Percentiles rank a stretch among this genome's conserved stretches.
Evolutionary conservation across 2,329 filamentous ascomycete species (phyloP).

Genomic region (Sordariomycetes sp.): DNA sequence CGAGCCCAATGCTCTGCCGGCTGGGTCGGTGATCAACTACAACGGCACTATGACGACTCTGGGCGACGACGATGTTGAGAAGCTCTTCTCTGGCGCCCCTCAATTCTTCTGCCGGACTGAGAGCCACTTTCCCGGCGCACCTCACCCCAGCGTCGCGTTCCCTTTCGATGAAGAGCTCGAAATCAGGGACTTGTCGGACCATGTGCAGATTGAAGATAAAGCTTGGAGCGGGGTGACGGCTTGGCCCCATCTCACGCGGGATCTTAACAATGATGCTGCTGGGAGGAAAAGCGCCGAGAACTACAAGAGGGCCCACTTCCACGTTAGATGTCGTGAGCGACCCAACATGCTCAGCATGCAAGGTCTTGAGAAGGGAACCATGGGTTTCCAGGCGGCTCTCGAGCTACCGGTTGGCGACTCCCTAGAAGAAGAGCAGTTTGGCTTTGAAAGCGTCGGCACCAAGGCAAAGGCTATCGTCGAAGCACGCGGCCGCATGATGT

Average conservation of each 20-base stretch:
- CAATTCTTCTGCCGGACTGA: constrained; percentile 58
- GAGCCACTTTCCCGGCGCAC: constrained; percentile 49
- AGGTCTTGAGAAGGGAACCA: constrained; percentile 60
- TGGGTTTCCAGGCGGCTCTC: constrained; percentile 60
- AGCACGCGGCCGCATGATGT: constrained; percentile 47
- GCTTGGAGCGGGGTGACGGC: constrained; percentile 55
- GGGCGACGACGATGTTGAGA: constrained; percentile 51
- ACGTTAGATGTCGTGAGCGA: constrained; percentile 48
- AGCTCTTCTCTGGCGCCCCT: constrained; percentile 67
- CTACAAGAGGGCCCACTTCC: constrained; percentile 45
- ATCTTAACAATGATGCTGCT: constrained; percentile 34
- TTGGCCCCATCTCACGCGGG: constrained; percentile 51
- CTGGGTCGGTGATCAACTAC: background rate
- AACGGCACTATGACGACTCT: constrained; percentile 52
- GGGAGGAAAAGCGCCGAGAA: constrained; percentile 31
- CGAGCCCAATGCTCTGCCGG: background rate
- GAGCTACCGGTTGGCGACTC: constrained; percentile 57
- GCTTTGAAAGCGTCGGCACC: constrained; percentile 45
- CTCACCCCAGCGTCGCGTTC: constrained; percentile 55
- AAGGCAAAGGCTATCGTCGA: constrained; percentile 47
- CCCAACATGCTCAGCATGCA: constrained; percentile 68
- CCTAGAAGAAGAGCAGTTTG: constrained; percentile 52
- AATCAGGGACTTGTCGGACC: constrained; percentile 56
- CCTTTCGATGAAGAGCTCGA: constrained; percentile 56
- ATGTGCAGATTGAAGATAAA: constrained; percentile 52